Evolutionary conservation across 768 basidiomycete genomes (phyloP).

Genomic region (Hydnum rufescens): DNA sequence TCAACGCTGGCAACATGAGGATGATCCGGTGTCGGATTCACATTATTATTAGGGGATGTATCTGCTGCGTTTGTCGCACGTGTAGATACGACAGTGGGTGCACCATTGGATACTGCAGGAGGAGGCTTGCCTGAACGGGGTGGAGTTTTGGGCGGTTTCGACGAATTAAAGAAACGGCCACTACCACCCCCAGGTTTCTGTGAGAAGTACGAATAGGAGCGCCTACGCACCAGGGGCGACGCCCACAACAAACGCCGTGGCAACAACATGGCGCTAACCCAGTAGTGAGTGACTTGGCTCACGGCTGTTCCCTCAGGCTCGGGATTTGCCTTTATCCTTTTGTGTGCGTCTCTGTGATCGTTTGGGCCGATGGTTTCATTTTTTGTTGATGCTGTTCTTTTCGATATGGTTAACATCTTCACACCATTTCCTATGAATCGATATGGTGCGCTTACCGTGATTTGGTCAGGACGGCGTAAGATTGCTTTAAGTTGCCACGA

Average conservation of each 20-base stretch:
- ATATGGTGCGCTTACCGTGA: background rate
- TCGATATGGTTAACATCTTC: slow-evolving; percentile 3
- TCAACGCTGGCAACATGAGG: background rate
- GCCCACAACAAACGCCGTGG: no score
- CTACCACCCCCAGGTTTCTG: slow-evolving; percentile 10
- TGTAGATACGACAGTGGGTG: background rate
- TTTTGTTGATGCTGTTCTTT: slow-evolving; percentile 4
- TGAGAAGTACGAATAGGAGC: slow-evolving; percentile 12
- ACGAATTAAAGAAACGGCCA: slow-evolving; percentile 6
- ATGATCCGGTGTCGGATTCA: background rate
- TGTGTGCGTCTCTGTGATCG: background rate
- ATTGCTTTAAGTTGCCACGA: background rate
- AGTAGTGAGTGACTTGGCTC: no score
- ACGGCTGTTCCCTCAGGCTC: no score
- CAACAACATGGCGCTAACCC: background rate
- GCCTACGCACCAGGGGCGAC: no score
- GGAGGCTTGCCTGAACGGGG: background rate
- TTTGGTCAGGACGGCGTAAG: background rate
- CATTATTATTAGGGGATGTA: background rate
- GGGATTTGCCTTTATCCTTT: background rate
- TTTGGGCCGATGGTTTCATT: background rate
- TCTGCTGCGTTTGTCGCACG: background rate
- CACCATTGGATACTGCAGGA: background rate
- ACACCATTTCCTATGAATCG: background rate
- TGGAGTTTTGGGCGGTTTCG: slow-evolving; percentile 5